These are phyloP conservation scores for Apiotrichum sp. DNA, from an alignment of 1,284 basidiomycete genomes.

Conservation along the genomic window DNA sequence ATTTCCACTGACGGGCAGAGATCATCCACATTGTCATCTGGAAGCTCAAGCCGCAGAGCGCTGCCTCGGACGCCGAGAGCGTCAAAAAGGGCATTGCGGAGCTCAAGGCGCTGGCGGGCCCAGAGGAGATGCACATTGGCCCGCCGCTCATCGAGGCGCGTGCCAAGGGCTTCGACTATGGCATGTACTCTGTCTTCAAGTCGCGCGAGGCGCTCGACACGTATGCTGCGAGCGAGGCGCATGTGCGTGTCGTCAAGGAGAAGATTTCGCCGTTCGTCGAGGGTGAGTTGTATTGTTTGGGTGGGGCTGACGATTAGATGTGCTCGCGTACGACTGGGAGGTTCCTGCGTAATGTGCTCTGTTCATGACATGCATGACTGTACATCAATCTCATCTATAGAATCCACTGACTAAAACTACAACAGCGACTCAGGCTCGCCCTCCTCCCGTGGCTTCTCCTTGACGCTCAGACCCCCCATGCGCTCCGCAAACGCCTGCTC, in stretches of 20 bases:
- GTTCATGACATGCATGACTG: background rate
- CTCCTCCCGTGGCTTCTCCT: background rate
- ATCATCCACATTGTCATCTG: constrained; percentile 46
- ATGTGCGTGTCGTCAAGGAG: constrained; percentile 37
- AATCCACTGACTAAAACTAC: too few relatives aligned
- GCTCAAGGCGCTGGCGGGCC: constrained; percentile 37
- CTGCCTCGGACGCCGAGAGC: constrained; percentile 19
- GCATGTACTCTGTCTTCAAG: constrained; percentile 44
- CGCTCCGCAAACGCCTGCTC: constrained; percentile 1
- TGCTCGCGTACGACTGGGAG: constrained; percentile 48
- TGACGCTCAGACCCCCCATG: too few relatives aligned
- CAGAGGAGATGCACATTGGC: constrained; percentile 32
- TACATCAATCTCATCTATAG: too few relatives aligned
- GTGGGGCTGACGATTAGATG: constrained; percentile 19
- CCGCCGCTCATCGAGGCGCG: constrained; percentile 40
- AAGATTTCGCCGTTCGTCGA: constrained; percentile 38
- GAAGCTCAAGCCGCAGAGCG: constrained; percentile 33
- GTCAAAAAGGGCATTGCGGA: constrained; percentile 32
- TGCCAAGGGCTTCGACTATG: constrained; percentile 44
- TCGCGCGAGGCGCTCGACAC: constrained; percentile 33
- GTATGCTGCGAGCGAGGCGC: constrained; percentile 43
- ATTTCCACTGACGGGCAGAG: constrained; percentile 11
- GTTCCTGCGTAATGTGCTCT: constrained; percentile 25
- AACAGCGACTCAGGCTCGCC: background rate
- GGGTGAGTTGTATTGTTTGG: constrained; percentile 24